Evolutionary conservation across 805 yeast genomes (phyloP).

Genomic region (Lipomyces orientalis): DNA sequence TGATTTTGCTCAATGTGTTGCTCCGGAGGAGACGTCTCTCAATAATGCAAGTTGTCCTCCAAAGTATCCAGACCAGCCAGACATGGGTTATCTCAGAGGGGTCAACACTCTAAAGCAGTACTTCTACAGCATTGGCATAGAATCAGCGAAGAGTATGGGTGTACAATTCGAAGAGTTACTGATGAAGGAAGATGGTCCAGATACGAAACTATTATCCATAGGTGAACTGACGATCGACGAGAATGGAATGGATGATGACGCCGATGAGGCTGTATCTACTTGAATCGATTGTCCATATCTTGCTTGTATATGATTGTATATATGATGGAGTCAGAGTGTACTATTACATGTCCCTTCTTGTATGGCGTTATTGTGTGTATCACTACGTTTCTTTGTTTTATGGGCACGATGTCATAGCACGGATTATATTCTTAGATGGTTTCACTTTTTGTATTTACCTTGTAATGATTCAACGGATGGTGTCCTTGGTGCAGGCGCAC

Average conservation of each 20-base stretch:
- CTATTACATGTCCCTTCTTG: not conserved
- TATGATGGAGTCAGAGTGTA: not conserved
- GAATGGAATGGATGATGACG: not conserved
- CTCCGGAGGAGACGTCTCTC: conserved; percentile 57
- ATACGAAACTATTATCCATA: not conserved
- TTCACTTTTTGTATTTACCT: not conserved
- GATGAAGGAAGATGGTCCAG: not conserved
- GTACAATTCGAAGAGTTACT: not conserved
- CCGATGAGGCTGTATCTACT: not conserved
- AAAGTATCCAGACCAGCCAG: conserved; percentile 63
- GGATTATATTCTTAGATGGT: not conserved
- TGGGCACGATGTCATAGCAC: not conserved
- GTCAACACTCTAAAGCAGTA: conserved; percentile 72
- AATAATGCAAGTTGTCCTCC: conserved; percentile 67
- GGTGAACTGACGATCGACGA: not conserved
- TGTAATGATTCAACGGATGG: not conserved
- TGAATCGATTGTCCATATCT: not conserved
- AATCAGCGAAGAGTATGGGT: conserved; percentile 31
- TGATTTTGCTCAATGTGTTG: conserved; percentile 94
- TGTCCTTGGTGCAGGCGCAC: conserved; percentile 9
- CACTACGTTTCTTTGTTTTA: not conserved
- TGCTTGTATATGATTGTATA: not conserved
- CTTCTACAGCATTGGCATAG: conserved; percentile 63
- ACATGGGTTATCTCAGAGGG: conserved; percentile 86
- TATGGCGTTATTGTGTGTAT: conserved; percentile 8